phyloP scores from a whole-genome alignment of 2,329 filamentous ascomycete genomes.

The Neoscytalidium dimidiatum region DNA sequence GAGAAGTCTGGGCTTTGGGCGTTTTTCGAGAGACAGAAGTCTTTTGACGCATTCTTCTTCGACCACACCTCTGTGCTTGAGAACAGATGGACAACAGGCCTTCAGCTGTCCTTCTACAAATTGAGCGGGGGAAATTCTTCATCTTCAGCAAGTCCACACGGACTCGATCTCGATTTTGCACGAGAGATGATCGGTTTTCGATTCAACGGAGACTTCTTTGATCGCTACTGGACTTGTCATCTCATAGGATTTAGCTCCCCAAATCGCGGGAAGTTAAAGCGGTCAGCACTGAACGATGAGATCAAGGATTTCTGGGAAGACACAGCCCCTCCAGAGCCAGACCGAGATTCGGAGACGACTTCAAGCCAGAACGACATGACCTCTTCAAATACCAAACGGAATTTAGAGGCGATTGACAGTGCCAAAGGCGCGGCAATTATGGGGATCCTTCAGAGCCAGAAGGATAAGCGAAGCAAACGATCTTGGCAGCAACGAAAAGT shows the following conservation, averaged over 20 bases:
- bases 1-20: no score
- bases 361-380: no score
- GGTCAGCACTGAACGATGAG: neutral
- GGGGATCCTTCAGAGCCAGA: no score
- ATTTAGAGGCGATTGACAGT: neutral
- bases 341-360: no score
- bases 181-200: slow-evolving; percentile 26
- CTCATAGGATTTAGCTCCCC: neutral
- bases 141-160: no score
- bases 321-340: no score
- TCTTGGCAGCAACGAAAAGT: slow-evolving; percentile 33
- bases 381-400: neutral
- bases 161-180: neutral
- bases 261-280: no score
- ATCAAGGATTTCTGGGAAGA: neutral
- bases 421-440: no score
- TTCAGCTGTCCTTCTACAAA: neutral
- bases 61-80: slow-evolving; percentile 27
- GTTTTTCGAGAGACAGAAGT: no score
- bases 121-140: no score
- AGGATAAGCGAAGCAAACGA: neutral
- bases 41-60: slow-evolving; percentile 23
- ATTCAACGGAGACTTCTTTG: slow-evolving; percentile 26
- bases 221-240: no score
- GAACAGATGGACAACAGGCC: neutral